phyloP scores from a whole-genome alignment of 768 basidiomycete genomes.

The Obba rivulosa region DNA sequence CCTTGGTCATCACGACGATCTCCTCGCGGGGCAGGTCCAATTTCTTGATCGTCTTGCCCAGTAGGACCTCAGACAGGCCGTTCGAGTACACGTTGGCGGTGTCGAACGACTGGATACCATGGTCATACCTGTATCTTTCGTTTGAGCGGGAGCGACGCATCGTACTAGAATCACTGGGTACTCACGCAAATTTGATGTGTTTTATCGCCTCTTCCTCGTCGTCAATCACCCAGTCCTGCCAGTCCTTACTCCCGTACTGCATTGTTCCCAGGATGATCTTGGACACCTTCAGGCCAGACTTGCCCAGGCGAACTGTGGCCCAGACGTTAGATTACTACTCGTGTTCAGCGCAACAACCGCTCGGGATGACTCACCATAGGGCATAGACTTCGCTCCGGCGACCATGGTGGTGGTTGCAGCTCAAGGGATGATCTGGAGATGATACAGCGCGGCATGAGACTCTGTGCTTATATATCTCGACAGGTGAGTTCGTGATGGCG shows the following conservation, averaged over 20 bases:
- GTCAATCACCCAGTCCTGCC: conserved; percentile 29
- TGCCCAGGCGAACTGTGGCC: conserved; percentile 33
- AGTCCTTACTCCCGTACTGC: conserved; percentile 16
- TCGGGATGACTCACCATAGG: background rate
- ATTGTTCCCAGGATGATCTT: conserved; percentile 27
- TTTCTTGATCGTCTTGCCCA: conserved; percentile 40
- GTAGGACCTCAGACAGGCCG: conserved; percentile 34
- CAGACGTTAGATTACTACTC: background rate
- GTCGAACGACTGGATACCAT: conserved; percentile 34
- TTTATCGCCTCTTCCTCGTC: conserved; percentile 5
- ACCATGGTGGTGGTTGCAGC: background rate
- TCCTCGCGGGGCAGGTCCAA: conserved; percentile 38
- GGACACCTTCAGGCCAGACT: conserved; percentile 34
- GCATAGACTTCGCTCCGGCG: background rate
- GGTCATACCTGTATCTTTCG: conserved; percentile 21
- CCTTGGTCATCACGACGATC: conserved; percentile 45
- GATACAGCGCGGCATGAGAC: no score
- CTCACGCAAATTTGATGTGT: conserved; percentile 7
- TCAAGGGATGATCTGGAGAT: no score
- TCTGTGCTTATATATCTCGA: no score
- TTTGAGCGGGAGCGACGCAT: background rate
- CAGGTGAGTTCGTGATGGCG: no score
- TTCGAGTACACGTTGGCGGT: conserved; percentile 31
- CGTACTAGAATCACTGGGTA: background rate
- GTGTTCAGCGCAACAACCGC: background rate